These are phyloP conservation scores for Aspergillus fischeri DNA, from an alignment of 2,329 filamentous ascomycete genomes.

Conservation along the genomic window DNA sequence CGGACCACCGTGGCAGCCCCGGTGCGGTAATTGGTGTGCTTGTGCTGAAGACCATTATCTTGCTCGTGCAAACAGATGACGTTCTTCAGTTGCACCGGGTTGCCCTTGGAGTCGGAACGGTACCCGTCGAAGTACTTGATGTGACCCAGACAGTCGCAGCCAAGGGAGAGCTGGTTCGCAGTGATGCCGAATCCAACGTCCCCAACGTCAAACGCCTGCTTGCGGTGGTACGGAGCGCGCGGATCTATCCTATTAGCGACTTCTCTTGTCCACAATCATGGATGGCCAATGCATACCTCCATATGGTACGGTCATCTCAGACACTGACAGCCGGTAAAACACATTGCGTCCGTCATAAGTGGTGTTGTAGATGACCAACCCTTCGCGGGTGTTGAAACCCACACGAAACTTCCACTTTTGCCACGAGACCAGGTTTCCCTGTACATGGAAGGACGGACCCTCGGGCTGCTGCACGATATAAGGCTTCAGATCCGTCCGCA, in stretches of 20 bases:
- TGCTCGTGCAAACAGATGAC: constrained; percentile 69
- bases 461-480: constrained; percentile 62
- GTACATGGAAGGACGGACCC: constrained; percentile 58
- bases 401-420: constrained; percentile 63
- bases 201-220: constrained; percentile 67
- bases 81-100: constrained; percentile 57
- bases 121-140: constrained; percentile 64
- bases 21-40: constrained; percentile 69
- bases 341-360: constrained; percentile 59
- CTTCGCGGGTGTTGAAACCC: constrained; percentile 61
- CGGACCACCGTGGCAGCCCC: constrained; percentile 60
- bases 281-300: constrained; percentile 26
- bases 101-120: constrained; percentile 57
- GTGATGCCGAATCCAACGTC: constrained; percentile 64
- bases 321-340: constrained; percentile 64
- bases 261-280: neutral
- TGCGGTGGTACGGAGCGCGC: constrained; percentile 64
- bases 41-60: constrained; percentile 66
- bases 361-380: constrained; percentile 65
- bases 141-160: constrained; percentile 67
- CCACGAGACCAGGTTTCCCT: constrained; percentile 57
- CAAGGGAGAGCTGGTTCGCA: constrained; percentile 65
- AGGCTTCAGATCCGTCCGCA: constrained; percentile 62
- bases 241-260: constrained; percentile 45
- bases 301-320: constrained; percentile 60